A percentile compares a stretch with the other conserved stretches of the same genome.
These are phyloP conservation scores for Chlorokybus atmophyticus DNA, from an alignment of 139 green algal genomes.

Conservation along the genomic window DNA sequence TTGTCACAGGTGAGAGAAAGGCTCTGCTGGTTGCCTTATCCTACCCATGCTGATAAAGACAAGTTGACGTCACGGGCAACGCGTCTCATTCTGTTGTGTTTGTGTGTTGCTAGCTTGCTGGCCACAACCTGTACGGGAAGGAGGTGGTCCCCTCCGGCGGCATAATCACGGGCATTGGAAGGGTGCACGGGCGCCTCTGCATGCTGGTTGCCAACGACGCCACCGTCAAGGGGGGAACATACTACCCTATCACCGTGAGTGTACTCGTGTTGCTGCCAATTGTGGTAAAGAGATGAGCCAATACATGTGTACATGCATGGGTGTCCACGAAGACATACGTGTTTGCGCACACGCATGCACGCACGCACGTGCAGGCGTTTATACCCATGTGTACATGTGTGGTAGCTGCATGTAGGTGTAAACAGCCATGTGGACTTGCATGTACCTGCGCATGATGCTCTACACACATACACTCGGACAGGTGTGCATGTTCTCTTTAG, in stretches of 20 bases:
- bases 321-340: too few relatives aligned
- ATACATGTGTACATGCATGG: not conserved
- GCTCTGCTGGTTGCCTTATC: not conserved
- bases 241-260: constrained; percentile 78
- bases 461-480: too few relatives aligned
- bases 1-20: constrained; percentile 8
- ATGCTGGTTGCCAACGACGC: constrained; percentile 83
- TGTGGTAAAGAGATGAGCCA: too few relatives aligned
- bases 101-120: constrained; percentile 36
- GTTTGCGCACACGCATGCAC: not conserved
- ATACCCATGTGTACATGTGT: too few relatives aligned
- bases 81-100: too few relatives aligned
- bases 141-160: constrained; percentile 71
- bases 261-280: too few relatives aligned
- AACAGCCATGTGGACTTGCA: too few relatives aligned
- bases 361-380: too few relatives aligned
- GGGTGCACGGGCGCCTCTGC: constrained; percentile 56
- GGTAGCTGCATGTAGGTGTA: too few relatives aligned
- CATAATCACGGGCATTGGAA: constrained; percentile 77
- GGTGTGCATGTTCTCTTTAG: too few relatives aligned
- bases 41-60: not conserved
- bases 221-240: constrained; percentile 83
- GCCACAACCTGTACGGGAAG: constrained; percentile 38
- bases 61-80: too few relatives aligned
- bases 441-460: too few relatives aligned